Percentiles rank a stretch among this genome's conserved stretches.
Conservation (phyloP, 78 protist species). For the Dictyostelium capitatum region DNA sequence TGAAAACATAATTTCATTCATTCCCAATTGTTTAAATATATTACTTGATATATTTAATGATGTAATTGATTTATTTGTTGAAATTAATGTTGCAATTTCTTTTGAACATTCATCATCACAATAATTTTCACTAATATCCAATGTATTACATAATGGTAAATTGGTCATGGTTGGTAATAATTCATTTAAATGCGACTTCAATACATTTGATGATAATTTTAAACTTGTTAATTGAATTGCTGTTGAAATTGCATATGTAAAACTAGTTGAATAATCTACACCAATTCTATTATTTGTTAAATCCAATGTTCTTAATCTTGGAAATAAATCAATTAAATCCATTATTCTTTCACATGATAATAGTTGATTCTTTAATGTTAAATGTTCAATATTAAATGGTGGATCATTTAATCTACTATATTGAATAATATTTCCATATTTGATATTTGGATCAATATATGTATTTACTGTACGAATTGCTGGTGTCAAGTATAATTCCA, state of each 20-base stretch:
- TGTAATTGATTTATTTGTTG: not conserved
- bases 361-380: constrained; percentile 11
- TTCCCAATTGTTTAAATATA: not conserved
- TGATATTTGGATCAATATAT: too few species aligned
- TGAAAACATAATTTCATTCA: not conserved
- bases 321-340: not conserved
- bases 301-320: not conserved
- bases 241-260: not conserved
- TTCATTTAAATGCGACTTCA: not conserved
- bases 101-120: not conserved
- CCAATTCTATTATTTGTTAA: constrained; percentile 16
- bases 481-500: not conserved
- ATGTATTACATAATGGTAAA: not conserved
- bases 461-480: not conserved
- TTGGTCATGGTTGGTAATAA: too few species aligned
- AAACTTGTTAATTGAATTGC: not conserved
- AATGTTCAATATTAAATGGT: not conserved
- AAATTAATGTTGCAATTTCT: not conserved
- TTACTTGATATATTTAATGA: not conserved
- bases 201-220: not conserved
- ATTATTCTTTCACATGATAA: not conserved
- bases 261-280: not conserved
- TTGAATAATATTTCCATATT: not conserved
- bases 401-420: not conserved
- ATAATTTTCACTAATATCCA: constrained; percentile 14